Conservation (phyloP, 148 eudicot genomes). For the Rhododendron henanense region DNA sequence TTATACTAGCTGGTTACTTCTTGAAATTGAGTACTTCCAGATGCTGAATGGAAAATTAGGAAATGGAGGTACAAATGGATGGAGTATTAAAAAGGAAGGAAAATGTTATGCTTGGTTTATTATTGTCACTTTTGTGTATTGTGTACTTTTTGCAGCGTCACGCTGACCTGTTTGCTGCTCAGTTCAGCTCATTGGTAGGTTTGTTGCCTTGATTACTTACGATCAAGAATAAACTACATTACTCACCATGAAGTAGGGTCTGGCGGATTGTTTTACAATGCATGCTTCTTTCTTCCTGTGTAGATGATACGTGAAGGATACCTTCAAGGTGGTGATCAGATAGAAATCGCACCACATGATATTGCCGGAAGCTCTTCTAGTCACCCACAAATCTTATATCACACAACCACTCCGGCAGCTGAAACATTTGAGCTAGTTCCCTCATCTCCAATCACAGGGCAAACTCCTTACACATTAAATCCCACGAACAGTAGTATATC, state of each 20-base stretch:
- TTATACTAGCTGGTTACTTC: background rate
- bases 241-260: background rate
- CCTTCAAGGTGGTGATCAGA: background rate
- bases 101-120: background rate
- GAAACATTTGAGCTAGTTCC: background rate
- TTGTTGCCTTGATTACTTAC: background rate
- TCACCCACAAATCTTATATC: background rate
- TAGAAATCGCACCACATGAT: background rate
- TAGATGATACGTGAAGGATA: conserved; percentile 16
- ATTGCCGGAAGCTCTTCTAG: background rate
- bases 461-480: background rate
- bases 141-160: conserved; percentile 10
- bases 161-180: conserved; percentile 10
- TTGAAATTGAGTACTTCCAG: background rate
- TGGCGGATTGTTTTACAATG: background rate
- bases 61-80: background rate
- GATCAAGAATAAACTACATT: background rate
- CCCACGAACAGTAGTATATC: background rate
- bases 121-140: conserved; percentile 10
- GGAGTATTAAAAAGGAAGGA: background rate
- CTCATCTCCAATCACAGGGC: background rate
- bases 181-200: conserved; percentile 10
- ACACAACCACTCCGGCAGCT: background rate
- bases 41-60: background rate
- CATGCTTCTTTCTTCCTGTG: conserved; percentile 1